Base-by-base conservation (phyloP, 2,329 filamentous ascomycete species). In the Coleophoma crateriformis region DNA sequence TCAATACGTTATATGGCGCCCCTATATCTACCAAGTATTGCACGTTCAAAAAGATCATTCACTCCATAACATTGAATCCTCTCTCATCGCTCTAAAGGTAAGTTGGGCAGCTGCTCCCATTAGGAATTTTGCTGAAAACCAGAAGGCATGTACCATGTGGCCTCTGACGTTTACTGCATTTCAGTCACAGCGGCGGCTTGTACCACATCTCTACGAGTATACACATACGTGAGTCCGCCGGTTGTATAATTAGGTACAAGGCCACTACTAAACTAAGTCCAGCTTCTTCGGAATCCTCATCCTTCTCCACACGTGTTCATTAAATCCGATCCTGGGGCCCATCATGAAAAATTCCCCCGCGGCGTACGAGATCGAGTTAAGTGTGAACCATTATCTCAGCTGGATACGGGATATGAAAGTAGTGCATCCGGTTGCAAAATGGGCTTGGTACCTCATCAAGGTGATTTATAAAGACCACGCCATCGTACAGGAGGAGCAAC, bases 391-490 rank as follows among this genome's bases (percentile, higher is more conserved):
- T 7, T 45, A 45, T 35, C 19, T 49, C n/a, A 19, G 7, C 6
- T 50, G 49, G 49, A 50, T 50, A 13, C 27, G 40, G 17, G 45
- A 47, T 47, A 47, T 47, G 45, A 45, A 47, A 15, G 39, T 43
- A 15, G 40, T 50, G 12, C 38, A 50, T 44, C 43, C 38, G 8
- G 37, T 50, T 17, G 49, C 49, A 15, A 32, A 20, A 35, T 50
- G 49, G 49, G 47, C 37, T 33, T 47, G 45, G 45, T 6, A 33
- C 4, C 20, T 45, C 7, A 22, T 49, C 40, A 37, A 45, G 17
- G 12, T 35, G 12, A 38, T 49, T 6, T 49, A 49, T 27, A 33
- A 49, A 19, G 47, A 44, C 15, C 41, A 44, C 15, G 11, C 11
- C 6, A 11, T 44, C 13, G 41, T 44, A 33, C 20, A 15, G 5